Evolutionary conservation across 169 alveolate genomes (phyloP).

Genomic region (Miamiensis avidus): DNA sequence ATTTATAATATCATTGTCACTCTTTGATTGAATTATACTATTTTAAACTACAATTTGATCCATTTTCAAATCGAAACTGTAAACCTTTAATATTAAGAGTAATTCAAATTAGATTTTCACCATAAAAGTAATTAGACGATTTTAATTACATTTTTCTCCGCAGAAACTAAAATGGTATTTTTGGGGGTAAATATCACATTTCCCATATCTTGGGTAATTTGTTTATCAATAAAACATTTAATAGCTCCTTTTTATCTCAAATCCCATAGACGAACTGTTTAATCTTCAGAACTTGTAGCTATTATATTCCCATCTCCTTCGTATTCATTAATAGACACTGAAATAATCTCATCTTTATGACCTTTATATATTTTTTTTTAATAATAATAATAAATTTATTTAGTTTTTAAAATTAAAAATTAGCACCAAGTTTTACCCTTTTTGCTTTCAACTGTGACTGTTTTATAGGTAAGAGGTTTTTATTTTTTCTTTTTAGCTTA

Average conservation of each 20-base stretch:
- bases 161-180: background rate
- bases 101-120: background rate
- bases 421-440: background rate
- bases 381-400: no score
- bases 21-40: background rate
- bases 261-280: slow-evolving; percentile 25
- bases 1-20: slow-evolving; percentile 15
- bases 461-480: background rate
- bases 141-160: background rate
- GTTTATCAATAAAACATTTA: background rate
- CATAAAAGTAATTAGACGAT: background rate
- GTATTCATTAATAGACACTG: background rate
- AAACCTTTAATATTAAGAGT: background rate
- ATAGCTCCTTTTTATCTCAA: slow-evolving; percentile 17
- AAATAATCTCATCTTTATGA: background rate
- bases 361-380: background rate
- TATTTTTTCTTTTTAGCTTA: no score
- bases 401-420: no score
- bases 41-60: background rate
- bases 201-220: background rate
- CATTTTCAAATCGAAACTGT: slow-evolving; percentile 13
- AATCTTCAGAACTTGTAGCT: slow-evolving; percentile 15
- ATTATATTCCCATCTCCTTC: background rate
- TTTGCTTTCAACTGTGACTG: background rate
- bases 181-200: slow-evolving; percentile 15